phyloP scores from a whole-genome alignment of 768 basidiomycete species.

The Pleurotus cornucopiae region DNA sequence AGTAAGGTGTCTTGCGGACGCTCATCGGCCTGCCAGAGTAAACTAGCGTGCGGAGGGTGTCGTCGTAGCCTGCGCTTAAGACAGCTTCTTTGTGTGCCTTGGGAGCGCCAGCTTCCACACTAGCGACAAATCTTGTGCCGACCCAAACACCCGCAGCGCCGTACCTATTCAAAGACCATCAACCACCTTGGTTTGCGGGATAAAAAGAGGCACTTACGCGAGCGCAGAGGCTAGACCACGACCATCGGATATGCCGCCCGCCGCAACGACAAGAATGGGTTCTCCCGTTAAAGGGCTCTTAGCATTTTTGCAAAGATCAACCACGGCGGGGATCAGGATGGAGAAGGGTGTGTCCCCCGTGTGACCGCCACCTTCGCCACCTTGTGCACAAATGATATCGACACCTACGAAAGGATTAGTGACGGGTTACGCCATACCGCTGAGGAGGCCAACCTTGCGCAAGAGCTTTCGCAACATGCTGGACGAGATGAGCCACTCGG shows the following conservation, averaged over 20 bases:
- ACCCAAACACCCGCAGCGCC: conserved; percentile 89
- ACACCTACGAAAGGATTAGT: conserved; percentile 45
- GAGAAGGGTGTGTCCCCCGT: conserved; percentile 82
- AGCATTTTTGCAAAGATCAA: conserved; percentile 67
- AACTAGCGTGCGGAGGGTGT: conserved; percentile 64
- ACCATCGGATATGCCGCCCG: conserved; percentile 82
- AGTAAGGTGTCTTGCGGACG: conserved; percentile 78
- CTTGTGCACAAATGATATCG: conserved; percentile 86
- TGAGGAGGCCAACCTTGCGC: conserved; percentile 47
- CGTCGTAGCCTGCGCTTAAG: conserved; percentile 70
- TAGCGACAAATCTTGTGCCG: conserved; percentile 82
- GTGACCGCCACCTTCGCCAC: conserved; percentile 86
- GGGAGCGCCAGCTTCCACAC: conserved; percentile 76
- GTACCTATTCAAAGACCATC: conserved; percentile 38
- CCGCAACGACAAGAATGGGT: conserved; percentile 74
- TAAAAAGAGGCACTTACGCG: conserved; percentile 35
- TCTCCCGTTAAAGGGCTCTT: conserved; percentile 78
- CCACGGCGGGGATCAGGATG: conserved; percentile 76
- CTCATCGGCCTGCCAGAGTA: conserved; percentile 79
- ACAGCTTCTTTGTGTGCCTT: conserved; percentile 67
- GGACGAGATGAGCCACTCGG: conserved; percentile 7
- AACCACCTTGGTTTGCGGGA: neutral
- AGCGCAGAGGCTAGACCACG: conserved; percentile 75
- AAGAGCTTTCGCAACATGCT: conserved; percentile 75
- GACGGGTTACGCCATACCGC: neutral